A percentile compares a stretch with the other conserved stretches of the same genome.
These are phyloP conservation scores for Elongisporangium prolatum DNA, from an alignment of 352 stramenopile species.

Conservation along the genomic window DNA sequence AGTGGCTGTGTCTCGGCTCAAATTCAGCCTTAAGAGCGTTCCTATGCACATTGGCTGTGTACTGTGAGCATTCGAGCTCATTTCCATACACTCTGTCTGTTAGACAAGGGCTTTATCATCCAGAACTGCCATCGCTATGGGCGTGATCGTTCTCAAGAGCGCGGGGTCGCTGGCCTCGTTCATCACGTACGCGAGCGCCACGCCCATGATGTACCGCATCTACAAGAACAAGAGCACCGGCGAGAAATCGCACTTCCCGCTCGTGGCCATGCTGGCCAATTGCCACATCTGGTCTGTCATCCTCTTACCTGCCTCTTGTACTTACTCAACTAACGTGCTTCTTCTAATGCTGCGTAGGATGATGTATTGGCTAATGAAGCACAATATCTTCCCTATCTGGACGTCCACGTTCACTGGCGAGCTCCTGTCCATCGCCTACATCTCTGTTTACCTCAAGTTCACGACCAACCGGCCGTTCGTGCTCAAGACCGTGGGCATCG, in stretches of 20 bases:
- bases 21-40: not conserved
- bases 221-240: slow-evolving; percentile 27
- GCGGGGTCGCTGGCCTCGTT: slow-evolving; percentile 5
- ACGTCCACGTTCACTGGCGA: slow-evolving; percentile 25
- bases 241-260: slow-evolving; percentile 24
- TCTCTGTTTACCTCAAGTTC: slow-evolving; percentile 21
- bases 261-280: slow-evolving; percentile 27
- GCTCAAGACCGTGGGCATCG: slow-evolving; percentile 11
- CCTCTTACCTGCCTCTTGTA: not conserved
- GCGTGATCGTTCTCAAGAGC: not conserved
- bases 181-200: slow-evolving; percentile 27
- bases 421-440: slow-evolving; percentile 17
- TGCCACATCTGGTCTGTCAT: slow-evolving; percentile 19
- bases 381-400: slow-evolving; percentile 38
- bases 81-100: not conserved
- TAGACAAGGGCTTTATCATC: not conserved
- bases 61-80: not conserved
- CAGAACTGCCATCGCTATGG: not conserved
- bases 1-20: not conserved
- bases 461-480: slow-evolving; percentile 20
- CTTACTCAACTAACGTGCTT: not conserved
- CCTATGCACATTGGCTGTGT: not conserved
- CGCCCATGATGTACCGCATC: slow-evolving; percentile 28
- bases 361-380: slow-evolving; percentile 21
- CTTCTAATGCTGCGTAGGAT: slow-evolving; percentile 8